phyloP scores from a whole-genome alignment of 2,329 filamentous ascomycete species.

The Ophiostoma ulmi region DNA sequence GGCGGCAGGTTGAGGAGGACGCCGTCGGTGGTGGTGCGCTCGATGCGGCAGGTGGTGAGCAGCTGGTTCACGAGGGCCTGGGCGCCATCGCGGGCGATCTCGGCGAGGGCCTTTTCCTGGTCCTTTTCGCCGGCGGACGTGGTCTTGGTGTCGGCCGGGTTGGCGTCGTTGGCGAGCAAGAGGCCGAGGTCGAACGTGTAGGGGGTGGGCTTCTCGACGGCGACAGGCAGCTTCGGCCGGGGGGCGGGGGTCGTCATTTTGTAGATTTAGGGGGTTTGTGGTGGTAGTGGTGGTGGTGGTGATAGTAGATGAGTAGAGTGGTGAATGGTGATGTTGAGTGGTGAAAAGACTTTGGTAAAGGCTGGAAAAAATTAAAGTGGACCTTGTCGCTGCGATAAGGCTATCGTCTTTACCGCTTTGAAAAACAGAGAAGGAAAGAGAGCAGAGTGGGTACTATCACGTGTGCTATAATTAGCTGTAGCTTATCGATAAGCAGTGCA shows the following conservation, averaged over 20 bases:
- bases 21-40: slow-evolving; percentile 57
- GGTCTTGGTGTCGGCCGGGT: slow-evolving; percentile 58
- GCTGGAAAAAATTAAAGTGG: slow-evolving; percentile 21
- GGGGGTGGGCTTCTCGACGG: slow-evolving; percentile 75
- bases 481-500: background rate
- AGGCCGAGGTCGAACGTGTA: slow-evolving; percentile 92
- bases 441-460: background rate
- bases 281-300: background rate
- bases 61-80: slow-evolving; percentile 93
- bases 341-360: slow-evolving; percentile 1
- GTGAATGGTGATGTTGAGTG: background rate
- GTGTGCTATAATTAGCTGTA: background rate
- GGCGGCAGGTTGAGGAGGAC: slow-evolving; percentile 75
- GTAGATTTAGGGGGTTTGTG: slow-evolving; percentile 13
- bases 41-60: slow-evolving; percentile 78
- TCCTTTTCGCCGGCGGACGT: slow-evolving; percentile 50
- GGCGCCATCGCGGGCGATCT: slow-evolving; percentile 78
- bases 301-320: background rate
- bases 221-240: slow-evolving; percentile 51
- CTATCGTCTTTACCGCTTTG: slow-evolving; percentile 13
- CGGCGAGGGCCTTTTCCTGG: slow-evolving; percentile 50
- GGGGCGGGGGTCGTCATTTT: slow-evolving; percentile 31
- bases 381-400: background rate
- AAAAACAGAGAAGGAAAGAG: background rate
- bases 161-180: slow-evolving; percentile 80